Evolutionary conservation across 495 filamentous ascomycete species (phyloP).

Genomic region (Aspergillus nidulans): DNA sequence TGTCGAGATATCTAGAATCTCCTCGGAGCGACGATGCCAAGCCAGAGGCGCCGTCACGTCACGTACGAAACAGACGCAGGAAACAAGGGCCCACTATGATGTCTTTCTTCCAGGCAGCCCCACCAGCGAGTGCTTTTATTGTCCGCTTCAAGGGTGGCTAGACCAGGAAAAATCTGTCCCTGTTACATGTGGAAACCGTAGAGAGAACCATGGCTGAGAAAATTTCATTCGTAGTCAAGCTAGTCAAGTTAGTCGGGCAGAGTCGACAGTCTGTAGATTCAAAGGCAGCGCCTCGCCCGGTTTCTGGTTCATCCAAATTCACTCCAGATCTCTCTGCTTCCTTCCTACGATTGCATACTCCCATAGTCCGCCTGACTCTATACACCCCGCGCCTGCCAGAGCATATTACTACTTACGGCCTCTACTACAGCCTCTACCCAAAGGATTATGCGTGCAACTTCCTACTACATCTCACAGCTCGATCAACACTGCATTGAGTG

Average conservation of each 20-base stretch:
- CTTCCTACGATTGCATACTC: conserved; percentile 2
- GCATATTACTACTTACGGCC: not conserved
- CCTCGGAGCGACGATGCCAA: conserved; percentile 16
- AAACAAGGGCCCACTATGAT: conserved; percentile 20
- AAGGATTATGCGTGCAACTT: conserved; percentile 29
- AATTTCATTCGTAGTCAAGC: conserved; percentile 10
- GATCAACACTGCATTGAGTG: conserved; percentile 28
- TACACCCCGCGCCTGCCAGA: conserved; percentile 4
- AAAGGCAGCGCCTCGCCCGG: conserved; percentile 22
- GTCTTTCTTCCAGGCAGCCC: conserved; percentile 9
- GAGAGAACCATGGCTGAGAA: conserved; percentile 13
- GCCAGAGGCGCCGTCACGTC: conserved; percentile 7
- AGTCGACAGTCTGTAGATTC: conserved; percentile 16
- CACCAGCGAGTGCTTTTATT: conserved; percentile 10
- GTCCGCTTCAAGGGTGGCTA: conserved; percentile 21
- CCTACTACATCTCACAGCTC: conserved; percentile 19
- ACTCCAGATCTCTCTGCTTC: not conserved
- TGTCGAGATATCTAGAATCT: conserved; percentile 3
- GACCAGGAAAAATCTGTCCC: conserved; percentile 23
- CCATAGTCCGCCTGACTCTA: not conserved
- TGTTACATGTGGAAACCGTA: conserved; percentile 23
- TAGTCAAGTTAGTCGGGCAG: conserved; percentile 1
- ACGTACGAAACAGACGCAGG: conserved; percentile 17
- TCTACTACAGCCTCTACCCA: not conserved
- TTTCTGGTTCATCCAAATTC: conserved; percentile 6